phyloP scores from a whole-genome alignment of 768 basidiomycete species.

The Lenzites betulinus region DNA sequence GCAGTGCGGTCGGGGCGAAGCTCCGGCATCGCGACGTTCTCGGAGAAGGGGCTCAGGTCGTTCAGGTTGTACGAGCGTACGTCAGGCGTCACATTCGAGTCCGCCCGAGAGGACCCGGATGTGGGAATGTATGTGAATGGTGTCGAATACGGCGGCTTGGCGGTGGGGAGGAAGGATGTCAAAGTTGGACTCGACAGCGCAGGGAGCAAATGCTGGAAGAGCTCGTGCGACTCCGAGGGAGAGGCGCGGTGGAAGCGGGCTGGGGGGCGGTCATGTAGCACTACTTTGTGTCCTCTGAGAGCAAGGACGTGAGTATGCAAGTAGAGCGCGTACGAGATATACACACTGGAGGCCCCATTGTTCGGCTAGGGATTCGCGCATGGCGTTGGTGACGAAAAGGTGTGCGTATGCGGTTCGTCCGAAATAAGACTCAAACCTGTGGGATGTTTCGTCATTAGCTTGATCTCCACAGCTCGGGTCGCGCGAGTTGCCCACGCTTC shows the following conservation, averaged over 20 bases:
- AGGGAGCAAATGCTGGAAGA: conserved; percentile 54
- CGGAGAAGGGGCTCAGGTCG: conserved; percentile 20
- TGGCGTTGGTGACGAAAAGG: conserved; percentile 89
- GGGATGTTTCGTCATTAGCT: background rate
- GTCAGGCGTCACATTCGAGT: background rate
- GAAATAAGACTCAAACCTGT: conserved; percentile 83
- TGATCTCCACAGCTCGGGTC: background rate
- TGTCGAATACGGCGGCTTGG: conserved; percentile 58
- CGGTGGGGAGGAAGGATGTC: conserved; percentile 52
- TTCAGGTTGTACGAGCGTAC: conserved; percentile 1
- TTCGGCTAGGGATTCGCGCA: conserved; percentile 68
- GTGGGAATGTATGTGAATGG: conserved; percentile 55
- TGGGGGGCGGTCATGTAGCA: conserved; percentile 91
- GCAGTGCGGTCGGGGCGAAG: conserved; percentile 78
- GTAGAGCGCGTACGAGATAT: background rate
- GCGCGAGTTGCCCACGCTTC: no score
- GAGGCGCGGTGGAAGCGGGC: conserved; percentile 74
- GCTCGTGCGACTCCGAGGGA: conserved; percentile 72
- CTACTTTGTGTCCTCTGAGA: conserved; percentile 70
- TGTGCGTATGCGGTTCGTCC: conserved; percentile 85
- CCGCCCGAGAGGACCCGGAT: conserved; percentile 10
- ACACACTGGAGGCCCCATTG: conserved; percentile 81
- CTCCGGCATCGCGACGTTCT: conserved; percentile 40
- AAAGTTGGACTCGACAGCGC: conserved; percentile 55
- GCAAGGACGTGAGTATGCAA: background rate